Base-by-base conservation (phyloP, 2,329 filamentous ascomycete genomes). In the Juglanconis juglandina region DNA sequence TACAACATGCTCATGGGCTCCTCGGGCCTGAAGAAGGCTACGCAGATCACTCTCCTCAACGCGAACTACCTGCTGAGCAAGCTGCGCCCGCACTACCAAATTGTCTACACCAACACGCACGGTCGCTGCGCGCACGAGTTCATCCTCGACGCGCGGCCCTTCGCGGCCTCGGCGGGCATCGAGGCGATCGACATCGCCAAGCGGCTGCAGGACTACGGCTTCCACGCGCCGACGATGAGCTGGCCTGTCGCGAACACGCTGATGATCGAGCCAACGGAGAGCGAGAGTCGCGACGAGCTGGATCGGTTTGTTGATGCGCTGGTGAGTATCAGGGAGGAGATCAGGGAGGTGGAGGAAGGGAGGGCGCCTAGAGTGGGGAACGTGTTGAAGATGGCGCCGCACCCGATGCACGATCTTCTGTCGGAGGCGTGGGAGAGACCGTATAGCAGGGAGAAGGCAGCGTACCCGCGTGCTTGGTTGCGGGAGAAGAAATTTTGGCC, bases 401-500 rank as follows among this genome's bases (percentile, higher is more conserved):
- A 98, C 76, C 90, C 89, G 1, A 87, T 93, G 77, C 84, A 86
- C 53, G 94, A 97, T 72, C 76, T 98, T 39, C 80, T 97, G 53
- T 84, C 84, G 3, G 86, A 78, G 46, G 75, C 91, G 68, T 98
- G 94, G 94, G 81, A 91, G 64, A 81, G 94, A n/a, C 81, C 86
- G 1, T 98, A 98, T 73, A 85, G 81, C 1, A 80, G 92, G 34
- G 89, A 95, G 77, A 83, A 87, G 76, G 94, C 94, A 0, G 94
- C 92, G 0, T 98, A 96, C 73, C 94, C 94, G 17, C 72, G 96
- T 64, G 80, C 87, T 0, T 96, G 86, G 76, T 77, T 98, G 64
- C 84, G 85, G 73, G 91, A 96, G 84, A 97, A 96, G 88, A 98
- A 98, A 81, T 97, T 97, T 78, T 98, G 94, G 94, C 93, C 94